These are phyloP conservation scores for Talaromyces sp. DNA, from an alignment of 2,329 filamentous ascomycete species.

Conservation along the genomic window DNA sequence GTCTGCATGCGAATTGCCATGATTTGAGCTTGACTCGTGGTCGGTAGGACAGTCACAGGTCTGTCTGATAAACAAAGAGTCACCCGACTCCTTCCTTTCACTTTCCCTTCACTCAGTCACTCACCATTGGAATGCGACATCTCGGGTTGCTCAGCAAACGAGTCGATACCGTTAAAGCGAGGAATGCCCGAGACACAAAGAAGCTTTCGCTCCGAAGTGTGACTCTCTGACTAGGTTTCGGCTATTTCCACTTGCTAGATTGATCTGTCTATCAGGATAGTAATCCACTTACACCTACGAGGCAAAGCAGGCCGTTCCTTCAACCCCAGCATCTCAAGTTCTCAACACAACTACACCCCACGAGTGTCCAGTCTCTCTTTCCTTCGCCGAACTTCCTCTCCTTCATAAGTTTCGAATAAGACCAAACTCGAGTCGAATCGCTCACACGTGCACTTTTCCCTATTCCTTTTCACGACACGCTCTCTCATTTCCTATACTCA, in stretches of 20 bases:
- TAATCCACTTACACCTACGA: not conserved
- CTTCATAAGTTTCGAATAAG: not conserved
- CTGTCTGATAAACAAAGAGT: not conserved
- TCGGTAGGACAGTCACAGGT: not conserved
- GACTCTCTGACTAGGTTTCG: not conserved
- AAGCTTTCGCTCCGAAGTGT: slow-evolving; percentile 2
- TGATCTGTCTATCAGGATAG: not conserved
- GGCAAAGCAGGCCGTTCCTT: not conserved
- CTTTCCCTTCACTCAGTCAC: not conserved
- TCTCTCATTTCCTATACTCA: not conserved
- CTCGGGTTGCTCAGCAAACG: not conserved
- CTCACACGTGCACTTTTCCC: not conserved
- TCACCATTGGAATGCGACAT: slow-evolving; percentile 1
- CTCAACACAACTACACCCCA: not conserved
- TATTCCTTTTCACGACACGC: not conserved
- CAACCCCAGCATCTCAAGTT: not conserved
- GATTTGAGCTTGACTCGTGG: not conserved
- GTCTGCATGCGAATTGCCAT: not conserved
- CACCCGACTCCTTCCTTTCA: not conserved
- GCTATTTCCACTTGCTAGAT: not conserved
- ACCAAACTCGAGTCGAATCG: not conserved
- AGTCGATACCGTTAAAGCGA: not conserved
- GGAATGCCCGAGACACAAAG: not conserved
- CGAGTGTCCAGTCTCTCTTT: not conserved
- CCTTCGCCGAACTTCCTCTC: not conserved